Evolutionary conservation across 2,329 filamentous ascomycete genomes (phyloP).

Genomic region (Sporothrix schenckii): DNA sequence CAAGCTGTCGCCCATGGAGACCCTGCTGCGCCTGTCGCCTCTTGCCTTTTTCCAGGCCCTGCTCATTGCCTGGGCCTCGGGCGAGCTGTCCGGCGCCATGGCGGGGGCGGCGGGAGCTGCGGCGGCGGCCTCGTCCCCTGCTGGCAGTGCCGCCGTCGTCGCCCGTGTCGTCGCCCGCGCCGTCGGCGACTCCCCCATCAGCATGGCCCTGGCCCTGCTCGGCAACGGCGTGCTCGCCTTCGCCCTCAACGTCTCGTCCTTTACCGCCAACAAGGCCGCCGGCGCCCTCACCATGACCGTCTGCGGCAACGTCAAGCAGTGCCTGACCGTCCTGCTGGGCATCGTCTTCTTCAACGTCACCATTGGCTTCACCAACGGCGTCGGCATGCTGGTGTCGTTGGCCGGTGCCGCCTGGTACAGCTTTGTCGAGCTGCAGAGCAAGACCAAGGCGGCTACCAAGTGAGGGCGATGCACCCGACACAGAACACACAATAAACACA

Average conservation of each 20-base stretch:
- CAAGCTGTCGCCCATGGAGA: conserved; percentile 60
- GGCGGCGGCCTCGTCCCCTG: background rate
- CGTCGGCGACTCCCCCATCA: conserved; percentile 35
- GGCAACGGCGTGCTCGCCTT: conserved; percentile 60
- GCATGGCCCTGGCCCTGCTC: conserved; percentile 46
- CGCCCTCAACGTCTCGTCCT: conserved; percentile 59
- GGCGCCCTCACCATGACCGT: conserved; percentile 63
- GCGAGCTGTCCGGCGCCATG: conserved; percentile 51
- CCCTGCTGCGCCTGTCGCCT: conserved; percentile 65
- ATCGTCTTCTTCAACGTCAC: conserved; percentile 57
- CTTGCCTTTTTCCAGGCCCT: conserved; percentile 61
- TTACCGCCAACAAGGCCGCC: conserved; percentile 61
- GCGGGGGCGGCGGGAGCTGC: background rate
- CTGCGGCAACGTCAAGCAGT: conserved; percentile 62
- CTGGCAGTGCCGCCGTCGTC: background rate
- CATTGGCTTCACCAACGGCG: conserved; percentile 57
- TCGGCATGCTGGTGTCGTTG: conserved; percentile 60
- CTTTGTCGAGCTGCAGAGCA: conserved; percentile 53
- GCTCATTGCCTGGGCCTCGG: conserved; percentile 54
- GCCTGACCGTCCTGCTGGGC: conserved; percentile 58
- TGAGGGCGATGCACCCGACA: background rate
- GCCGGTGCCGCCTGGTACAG: conserved; percentile 61
- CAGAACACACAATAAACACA: too few species aligned
- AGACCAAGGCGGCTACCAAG: conserved; percentile 33
- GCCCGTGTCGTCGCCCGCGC: background rate